Percentiles rank a stretch among this genome's conserved stretches.
Conservation (phyloP, 129 eudicot genomes). For the Centaurea solstitialis region DNA sequence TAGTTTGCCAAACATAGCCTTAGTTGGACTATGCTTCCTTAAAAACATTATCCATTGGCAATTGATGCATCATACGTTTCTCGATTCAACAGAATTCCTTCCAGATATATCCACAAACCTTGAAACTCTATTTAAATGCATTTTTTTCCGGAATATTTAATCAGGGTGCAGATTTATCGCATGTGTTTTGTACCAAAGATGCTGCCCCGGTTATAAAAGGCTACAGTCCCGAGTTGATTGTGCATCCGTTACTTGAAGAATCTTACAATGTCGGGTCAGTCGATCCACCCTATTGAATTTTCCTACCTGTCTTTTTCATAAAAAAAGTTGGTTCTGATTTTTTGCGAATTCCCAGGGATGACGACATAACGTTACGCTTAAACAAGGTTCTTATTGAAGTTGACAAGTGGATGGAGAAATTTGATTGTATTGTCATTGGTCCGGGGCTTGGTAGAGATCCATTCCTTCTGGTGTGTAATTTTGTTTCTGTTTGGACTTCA, state of each 20-base stretch:
- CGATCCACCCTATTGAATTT: background rate
- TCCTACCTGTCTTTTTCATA: background rate
- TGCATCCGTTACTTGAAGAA: conserved; percentile 94
- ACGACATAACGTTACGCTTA: conserved; percentile 56
- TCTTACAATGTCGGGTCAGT: conserved; percentile 84
- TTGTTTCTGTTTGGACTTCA: background rate
- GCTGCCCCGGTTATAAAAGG: conserved; percentile 93
- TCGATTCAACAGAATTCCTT: background rate
- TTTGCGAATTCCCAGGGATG: conserved; percentile 55
- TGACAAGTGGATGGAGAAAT: conserved; percentile 95
- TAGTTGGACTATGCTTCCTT: background rate
- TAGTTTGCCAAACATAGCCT: too few relatives aligned
- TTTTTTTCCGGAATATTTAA: background rate
- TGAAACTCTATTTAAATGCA: background rate
- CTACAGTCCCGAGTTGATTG: conserved; percentile 97
- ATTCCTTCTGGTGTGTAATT: conserved; percentile 72
- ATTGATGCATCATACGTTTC: background rate
- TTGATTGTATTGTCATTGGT: conserved; percentile 94
- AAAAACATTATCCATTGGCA: background rate
- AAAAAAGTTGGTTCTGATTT: conserved; percentile 2
- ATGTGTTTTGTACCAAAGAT: conserved; percentile 94
- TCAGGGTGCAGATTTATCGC: conserved; percentile 99
- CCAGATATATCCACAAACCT: background rate
- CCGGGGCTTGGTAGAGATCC: conserved; percentile 99
- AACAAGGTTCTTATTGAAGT: conserved; percentile 66